Percentiles rank a stretch among this genome's conserved stretches.
Conservation (phyloP, 2,329 filamentous ascomycete genomes). For the Pseudogymnoascus pannorum region DNA sequence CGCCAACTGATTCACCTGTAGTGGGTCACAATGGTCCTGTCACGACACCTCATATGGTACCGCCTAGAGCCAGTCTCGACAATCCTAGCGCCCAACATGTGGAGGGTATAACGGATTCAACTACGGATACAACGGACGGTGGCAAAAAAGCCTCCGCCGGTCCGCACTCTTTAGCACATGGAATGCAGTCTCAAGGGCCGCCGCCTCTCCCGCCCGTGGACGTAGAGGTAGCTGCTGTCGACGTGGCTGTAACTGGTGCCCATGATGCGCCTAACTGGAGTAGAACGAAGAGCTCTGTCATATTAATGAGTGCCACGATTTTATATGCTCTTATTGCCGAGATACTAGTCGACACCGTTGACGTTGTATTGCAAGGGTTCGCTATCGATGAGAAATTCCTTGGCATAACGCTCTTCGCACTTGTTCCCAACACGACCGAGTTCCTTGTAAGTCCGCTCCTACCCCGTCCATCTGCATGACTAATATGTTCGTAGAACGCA, state of each 20-base stretch:
- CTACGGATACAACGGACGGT: constrained; percentile 60
- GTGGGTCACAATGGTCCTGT: constrained; percentile 36
- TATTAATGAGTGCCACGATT: constrained; percentile 80
- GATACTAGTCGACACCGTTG: constrained; percentile 93
- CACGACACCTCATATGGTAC: constrained; percentile 64
- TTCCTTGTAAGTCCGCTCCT: constrained; percentile 62
- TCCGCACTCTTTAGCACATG: constrained; percentile 1
- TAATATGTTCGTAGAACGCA: constrained; percentile 58
- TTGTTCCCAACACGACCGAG: constrained; percentile 97
- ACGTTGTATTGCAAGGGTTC: constrained; percentile 85
- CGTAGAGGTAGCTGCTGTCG: constrained; percentile 13
- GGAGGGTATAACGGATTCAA: constrained; percentile 88
- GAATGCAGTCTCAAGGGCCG: constrained; percentile 21
- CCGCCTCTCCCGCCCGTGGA: neutral
- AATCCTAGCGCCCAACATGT: constrained; percentile 78
- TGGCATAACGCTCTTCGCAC: constrained; percentile 89
- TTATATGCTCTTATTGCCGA: constrained; percentile 96
- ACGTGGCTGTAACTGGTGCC: constrained; percentile 51
- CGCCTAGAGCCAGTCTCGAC: constrained; percentile 75
- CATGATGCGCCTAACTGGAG: constrained; percentile 99
- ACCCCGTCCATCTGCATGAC: constrained; percentile 4
- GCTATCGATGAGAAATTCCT: constrained; percentile 96
- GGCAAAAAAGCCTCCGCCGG: constrained; percentile 41
- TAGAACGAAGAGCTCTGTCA: constrained; percentile 79
- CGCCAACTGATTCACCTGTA: constrained; percentile 23